These are phyloP conservation scores for Tuber aestivum DNA, from an alignment of 495 filamentous ascomycete genomes.

Conservation along the genomic window DNA sequence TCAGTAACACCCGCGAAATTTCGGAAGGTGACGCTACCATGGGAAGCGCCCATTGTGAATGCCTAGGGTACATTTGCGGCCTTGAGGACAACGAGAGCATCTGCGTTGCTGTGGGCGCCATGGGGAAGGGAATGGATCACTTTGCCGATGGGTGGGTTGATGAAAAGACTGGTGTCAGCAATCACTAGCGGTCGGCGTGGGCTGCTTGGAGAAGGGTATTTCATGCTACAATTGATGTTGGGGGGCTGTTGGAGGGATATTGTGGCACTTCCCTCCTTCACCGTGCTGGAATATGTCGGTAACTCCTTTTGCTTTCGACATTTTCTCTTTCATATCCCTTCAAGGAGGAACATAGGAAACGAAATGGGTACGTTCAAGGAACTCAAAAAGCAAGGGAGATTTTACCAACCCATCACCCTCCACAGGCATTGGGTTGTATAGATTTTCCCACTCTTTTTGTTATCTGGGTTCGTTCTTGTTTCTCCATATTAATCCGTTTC, in stretches of 20 bases:
- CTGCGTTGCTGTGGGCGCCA: constrained; percentile 94
- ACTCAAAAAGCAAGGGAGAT: not conserved
- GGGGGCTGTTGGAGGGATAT: constrained; percentile 90
- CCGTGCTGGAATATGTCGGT: not conserved
- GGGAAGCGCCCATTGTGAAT: constrained; percentile 78
- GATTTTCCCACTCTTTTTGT: constrained; percentile 9
- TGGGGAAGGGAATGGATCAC: constrained; percentile 93
- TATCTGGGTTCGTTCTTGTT: not conserved
- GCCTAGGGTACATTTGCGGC: constrained; percentile 74
- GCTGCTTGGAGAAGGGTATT: constrained; percentile 99
- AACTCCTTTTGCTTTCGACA: not conserved
- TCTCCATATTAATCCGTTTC: not conserved
- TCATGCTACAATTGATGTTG: too few relatives aligned
- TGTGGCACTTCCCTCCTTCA: constrained; percentile 50
- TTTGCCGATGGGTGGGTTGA: constrained; percentile 93
- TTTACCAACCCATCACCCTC: constrained; percentile 24
- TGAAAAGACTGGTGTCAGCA: constrained; percentile 95
- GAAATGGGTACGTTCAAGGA: not conserved
- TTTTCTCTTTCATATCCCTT: not conserved
- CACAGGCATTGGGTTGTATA: constrained; percentile 23
- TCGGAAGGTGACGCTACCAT: constrained; percentile 92
- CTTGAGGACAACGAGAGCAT: constrained; percentile 80
- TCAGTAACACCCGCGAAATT: constrained; percentile 91
- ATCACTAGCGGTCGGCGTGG: constrained; percentile 91
- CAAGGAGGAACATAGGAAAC: too few relatives aligned